phyloP scores from a whole-genome alignment of 768 basidiomycete species.

The Mycena floridula region DNA sequence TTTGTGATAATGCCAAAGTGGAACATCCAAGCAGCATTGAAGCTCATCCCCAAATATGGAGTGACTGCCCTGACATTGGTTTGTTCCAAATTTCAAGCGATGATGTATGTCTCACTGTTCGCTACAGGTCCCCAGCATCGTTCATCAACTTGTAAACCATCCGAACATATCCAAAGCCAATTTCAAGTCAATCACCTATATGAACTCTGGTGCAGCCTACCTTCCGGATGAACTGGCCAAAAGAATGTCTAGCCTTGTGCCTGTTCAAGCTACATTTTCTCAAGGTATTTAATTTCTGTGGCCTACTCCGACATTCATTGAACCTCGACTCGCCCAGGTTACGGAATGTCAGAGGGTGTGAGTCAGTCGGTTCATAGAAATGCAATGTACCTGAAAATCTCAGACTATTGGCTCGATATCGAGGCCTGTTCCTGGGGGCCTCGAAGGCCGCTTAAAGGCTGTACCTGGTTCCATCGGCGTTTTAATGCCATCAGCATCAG shows the following conservation, averaged over 20 bases:
- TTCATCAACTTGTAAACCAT: conserved; percentile 60
- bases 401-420: conserved; percentile 51
- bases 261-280: conserved; percentile 23
- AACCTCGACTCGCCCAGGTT: conserved; percentile 41
- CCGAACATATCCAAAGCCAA: conserved; percentile 43
- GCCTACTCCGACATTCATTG: background rate
- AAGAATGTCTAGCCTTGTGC: conserved; percentile 31
- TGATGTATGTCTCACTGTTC: conserved; percentile 42
- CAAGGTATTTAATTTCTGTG: conserved; percentile 36
- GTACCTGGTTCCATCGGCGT: conserved; percentile 47
- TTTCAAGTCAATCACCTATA: conserved; percentile 38
- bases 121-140: conserved; percentile 54
- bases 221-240: conserved; percentile 50
- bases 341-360: conserved; percentile 68
- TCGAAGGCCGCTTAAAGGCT: conserved; percentile 35
- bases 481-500: conserved; percentile 59
- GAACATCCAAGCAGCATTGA: conserved; percentile 45
- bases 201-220: conserved; percentile 59
- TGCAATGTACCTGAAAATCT: background rate
- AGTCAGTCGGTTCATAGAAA: conserved; percentile 19
- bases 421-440: conserved; percentile 37
- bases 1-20: conserved; percentile 54
- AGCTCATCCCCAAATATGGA: conserved; percentile 52
- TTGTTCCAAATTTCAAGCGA: too few species aligned
- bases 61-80: conserved; percentile 31